Base-by-base conservation (phyloP, 164 flowering plant genomes). In the Litsea cubeba region DNA sequence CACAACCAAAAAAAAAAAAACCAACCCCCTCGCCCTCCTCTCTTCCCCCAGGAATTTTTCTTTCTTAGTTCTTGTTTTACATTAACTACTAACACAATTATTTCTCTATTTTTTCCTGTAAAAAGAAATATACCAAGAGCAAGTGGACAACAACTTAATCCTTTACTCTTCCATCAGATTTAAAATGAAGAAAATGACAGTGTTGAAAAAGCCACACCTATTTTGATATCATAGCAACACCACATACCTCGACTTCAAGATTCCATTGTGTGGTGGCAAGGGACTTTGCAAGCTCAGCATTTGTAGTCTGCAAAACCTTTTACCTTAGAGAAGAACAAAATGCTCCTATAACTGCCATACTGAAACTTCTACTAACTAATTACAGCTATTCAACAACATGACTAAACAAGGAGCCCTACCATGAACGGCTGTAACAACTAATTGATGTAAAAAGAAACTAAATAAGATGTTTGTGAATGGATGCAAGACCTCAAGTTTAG, bases 231-330 rank as follows among this genome's bases (percentile, higher is more conserved):
- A 49, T 24, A 54, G n/a, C 66, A 58, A 62, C 15, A 74, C 35
- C 50, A 22, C 71, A 72, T 88, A 93, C 99, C 99, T 93, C 92
- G 18, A 85, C 80, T 87, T 89, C 93, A 74, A 93, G 95, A 81
- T 90, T 89, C 88, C 94, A 83, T 79, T 93, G 98, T 15, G 81
- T 85, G 22, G 87, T 40, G 62, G 95, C 99, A 75, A 93, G 91
- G 65, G 92, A 85, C 79, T 81, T 89, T 32, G 98, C 91, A 78
- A 95, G 96, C 75, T 90, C 90, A 80, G 93, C 92, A 87, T 93
- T 95, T 63, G 80, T 77, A 81, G 88, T 90, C 99, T 95, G 95
- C 87, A 88, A 85, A 69, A 74, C 65, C 5, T 23, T 75, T 73
- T 40, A 72, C 24, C 71, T 75, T 78, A 82, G 84, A 71, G 60